Conservation (phyloP, 2,329 filamentous ascomycete genomes). For the Claviceps cyperi region DNA sequence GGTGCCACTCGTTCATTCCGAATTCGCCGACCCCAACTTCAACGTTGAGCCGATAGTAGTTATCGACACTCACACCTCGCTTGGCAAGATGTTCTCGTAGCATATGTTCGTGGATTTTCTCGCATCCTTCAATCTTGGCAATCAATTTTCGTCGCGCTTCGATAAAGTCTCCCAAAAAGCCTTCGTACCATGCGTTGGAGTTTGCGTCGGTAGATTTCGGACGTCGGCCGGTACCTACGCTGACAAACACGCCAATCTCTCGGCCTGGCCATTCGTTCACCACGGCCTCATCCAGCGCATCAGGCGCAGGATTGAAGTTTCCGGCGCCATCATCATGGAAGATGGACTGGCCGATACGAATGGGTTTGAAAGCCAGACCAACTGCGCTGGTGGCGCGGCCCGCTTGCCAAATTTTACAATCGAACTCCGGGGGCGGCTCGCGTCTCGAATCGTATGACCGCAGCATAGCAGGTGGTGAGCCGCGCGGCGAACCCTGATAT, state of each 20-base stretch:
- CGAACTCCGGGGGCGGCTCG: slow-evolving; percentile 79
- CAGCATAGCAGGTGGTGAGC: slow-evolving; percentile 55
- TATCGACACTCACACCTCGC: slow-evolving; percentile 69
- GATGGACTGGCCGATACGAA: slow-evolving; percentile 80
- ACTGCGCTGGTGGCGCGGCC: slow-evolving; percentile 88
- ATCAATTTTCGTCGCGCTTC: slow-evolving; percentile 78
- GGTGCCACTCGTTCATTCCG: slow-evolving; percentile 96
- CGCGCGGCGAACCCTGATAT: slow-evolving; percentile 66
- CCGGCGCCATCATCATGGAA: slow-evolving; percentile 90
- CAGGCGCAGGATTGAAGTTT: slow-evolving; percentile 79
- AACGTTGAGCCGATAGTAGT: slow-evolving; percentile 94
- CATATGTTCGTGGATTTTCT: slow-evolving; percentile 81
- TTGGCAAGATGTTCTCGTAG: slow-evolving; percentile 60
- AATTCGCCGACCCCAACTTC: slow-evolving; percentile 94
- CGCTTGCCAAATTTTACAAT: slow-evolving; percentile 94
- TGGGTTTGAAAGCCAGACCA: slow-evolving; percentile 87
- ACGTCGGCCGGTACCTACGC: slow-evolving; percentile 84
- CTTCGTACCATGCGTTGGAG: slow-evolving; percentile 79
- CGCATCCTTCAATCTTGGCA: slow-evolving; percentile 87
- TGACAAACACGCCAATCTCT: slow-evolving; percentile 83
- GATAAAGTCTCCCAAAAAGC: slow-evolving; percentile 81
- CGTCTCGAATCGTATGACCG: slow-evolving; percentile 91
- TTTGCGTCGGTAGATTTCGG: slow-evolving; percentile 51
- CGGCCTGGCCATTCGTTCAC: slow-evolving; percentile 91
- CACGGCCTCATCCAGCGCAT: slow-evolving; percentile 76